Evolutionary conservation across 306 rosid species (phyloP), one percentile per base, ranked within the genome.

Genomic region (Carpinus viminea): DNA sequence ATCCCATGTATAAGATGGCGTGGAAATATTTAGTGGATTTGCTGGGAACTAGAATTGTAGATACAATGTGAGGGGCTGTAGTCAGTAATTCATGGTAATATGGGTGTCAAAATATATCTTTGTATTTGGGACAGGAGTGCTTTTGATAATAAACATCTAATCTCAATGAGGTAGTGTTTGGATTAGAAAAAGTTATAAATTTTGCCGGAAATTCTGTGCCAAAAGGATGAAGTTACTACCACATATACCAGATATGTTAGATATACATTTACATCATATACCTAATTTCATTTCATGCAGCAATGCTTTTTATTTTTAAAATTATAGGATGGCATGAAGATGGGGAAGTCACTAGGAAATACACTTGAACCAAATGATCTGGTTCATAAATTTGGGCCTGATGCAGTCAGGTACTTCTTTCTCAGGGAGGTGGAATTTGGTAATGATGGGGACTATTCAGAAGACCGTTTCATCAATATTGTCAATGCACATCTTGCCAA

Each of bases 401-500:
- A 95, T 80, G 98, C 99, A 2, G 91, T 95, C 54, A 85, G 99
- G 85, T 95, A 95, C 90, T 95, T 95, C 91, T 95, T 95, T 90
- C 83, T 95, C 68, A 84, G 89, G 85, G 99, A 92, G 89, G 96
- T 95, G 77, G 99, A 95, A 79, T 91, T 95, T 64, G 99, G 99
- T 66, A 80, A 78, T 74, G 98, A 95, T 47, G 99, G 99, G 73
- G 98, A 95, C 89, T 95, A 95, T 77, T 91, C 98, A 3, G 98
- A 95, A 88, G 93, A 90, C 62, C 99, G 98, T 68, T 95, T 95
- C 84, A 83, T 95, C 85, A 88, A 91, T 72, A 90, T 86, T 61
- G 97, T 95, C 79, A 95, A 95, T 68, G 96, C 99, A 20, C 97
- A 95, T 89, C 99, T 95, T 88, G 99, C 99, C 78, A 95, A 95